Base-by-base conservation (phyloP, 139 green algal genomes). In the Haematococcus sp. region DNA sequence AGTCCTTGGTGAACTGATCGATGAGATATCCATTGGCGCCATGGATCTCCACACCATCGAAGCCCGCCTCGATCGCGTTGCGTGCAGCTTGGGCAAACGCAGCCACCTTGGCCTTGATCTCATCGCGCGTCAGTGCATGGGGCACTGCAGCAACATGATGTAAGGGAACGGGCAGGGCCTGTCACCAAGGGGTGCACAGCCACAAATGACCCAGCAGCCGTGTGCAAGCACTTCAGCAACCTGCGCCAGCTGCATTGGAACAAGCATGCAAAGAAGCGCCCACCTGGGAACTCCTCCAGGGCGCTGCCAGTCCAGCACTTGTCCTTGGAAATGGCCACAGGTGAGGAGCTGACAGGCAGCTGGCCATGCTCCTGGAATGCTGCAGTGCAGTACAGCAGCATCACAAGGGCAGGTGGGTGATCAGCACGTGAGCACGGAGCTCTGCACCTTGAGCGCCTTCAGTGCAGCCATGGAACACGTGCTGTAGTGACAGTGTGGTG, bases 1-100 rank as follows among this genome's bases (percentile, higher is more conserved):
- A 74, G 64, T 82, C 64, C 68, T 85, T 86, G 32, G 89, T 76
- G 75, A 95, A 93, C 78, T 89, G 80, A 56, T 91, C 85, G 22
- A 93, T 83, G 13, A 92, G 74, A 70, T 93, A 93, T 34, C 87
- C 90, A 70, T 95, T 93, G 31, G 90, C 91, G 28, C 72, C 80
- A 54, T 96, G 91, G 33, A 96, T 79, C 81, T 84, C 88, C 56
- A 93, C 85, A 11, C 88, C 88, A 66, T 94, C 82, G 76, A 93
- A 93, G 32, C 89, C 89, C 23, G 70, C 71, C 2, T 83, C 84
- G 3, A 92, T 63, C 1, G 88, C 83, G 64, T 86, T 88, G 25
- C 59, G 60, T 1, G 88, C 87, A 1, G 76, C 87, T 9, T 43
- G 1, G 15, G 55, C 56, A 60, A 83, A 93, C 4, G 58, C 67